Percentiles rank a stretch among this genome's conserved stretches.
Evolutionary conservation across 2,329 filamentous ascomycete genomes (phyloP).

Genomic region (Alternaria metachromatica): DNA sequence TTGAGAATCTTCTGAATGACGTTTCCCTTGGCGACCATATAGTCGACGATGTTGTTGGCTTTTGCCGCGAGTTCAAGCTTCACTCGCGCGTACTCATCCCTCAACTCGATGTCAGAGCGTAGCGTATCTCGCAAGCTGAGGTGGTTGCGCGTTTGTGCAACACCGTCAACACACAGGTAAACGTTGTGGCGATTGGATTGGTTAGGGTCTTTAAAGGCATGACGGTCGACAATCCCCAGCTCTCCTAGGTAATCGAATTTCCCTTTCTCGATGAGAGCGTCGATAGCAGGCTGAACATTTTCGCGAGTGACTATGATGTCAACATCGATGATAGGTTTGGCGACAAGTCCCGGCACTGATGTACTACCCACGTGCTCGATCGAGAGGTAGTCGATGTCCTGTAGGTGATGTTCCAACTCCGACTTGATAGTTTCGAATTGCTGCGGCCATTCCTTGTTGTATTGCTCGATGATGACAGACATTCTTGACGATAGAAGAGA

Average conservation of each 20-base stretch:
- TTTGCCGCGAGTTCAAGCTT: slow-evolving; percentile 31
- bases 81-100: slow-evolving; percentile 36
- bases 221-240: slow-evolving; percentile 45
- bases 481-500: slow-evolving; percentile 10
- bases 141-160: slow-evolving; percentile 47
- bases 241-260: slow-evolving; percentile 48
- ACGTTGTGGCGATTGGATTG: slow-evolving; percentile 40
- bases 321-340: slow-evolving; percentile 50
- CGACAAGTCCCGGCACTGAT: slow-evolving; percentile 43
- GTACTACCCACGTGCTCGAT: slow-evolving; percentile 51
- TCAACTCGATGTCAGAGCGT: slow-evolving; percentile 33
- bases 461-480: slow-evolving; percentile 33
- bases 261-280: slow-evolving; percentile 38
- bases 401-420: slow-evolving; percentile 22
- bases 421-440: slow-evolving; percentile 33
- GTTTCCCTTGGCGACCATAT: slow-evolving; percentile 25
- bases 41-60: slow-evolving; percentile 27
- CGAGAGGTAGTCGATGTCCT: slow-evolving; percentile 18
- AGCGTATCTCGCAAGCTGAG: slow-evolving; percentile 48
- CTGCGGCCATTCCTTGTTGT: slow-evolving; percentile 38
- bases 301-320: slow-evolving; percentile 40
- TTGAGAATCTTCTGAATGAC: slow-evolving; percentile 31
- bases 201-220: slow-evolving; percentile 42
- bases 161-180: slow-evolving; percentile 48
- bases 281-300: slow-evolving; percentile 33